Evolutionary conservation across 257 asterid genomes (phyloP).

Genomic region (Primulina huaijiensis): DNA sequence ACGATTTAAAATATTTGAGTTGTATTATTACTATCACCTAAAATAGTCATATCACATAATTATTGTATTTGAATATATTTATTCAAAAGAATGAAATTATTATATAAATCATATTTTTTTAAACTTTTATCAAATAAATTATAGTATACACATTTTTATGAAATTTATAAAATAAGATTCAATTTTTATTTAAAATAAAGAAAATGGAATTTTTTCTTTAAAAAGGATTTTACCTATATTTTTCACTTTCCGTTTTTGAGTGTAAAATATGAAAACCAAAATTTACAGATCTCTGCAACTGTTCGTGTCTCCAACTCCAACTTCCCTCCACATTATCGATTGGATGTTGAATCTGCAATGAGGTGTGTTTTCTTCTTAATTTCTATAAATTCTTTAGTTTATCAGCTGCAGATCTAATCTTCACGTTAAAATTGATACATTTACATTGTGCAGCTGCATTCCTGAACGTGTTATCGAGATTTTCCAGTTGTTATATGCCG

Average conservation of each 20-base stretch:
- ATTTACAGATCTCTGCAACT: slow-evolving; percentile 22
- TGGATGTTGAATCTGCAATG: slow-evolving; percentile 23
- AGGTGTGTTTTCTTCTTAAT: slow-evolving; percentile 15
- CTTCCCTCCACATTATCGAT: slow-evolving; percentile 6
- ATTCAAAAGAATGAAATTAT: too few relatives aligned
- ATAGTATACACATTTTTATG: too few relatives aligned
- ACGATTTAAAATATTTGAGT: too few relatives aligned
- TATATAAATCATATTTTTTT: too few relatives aligned
- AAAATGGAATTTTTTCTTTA: background rate
- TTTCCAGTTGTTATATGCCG: background rate
- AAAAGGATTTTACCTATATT: too few relatives aligned
- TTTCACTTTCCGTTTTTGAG: too few relatives aligned
- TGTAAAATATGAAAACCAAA: background rate
- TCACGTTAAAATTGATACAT: background rate
- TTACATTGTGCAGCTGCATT: background rate
- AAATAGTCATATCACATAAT: too few relatives aligned
- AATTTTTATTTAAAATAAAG: slow-evolving; percentile 34
- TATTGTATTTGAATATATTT: too few relatives aligned
- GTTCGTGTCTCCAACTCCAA: slow-evolving; percentile 12
- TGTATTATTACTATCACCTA: too few relatives aligned
- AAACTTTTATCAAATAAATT: too few relatives aligned
- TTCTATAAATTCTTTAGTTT: background rate
- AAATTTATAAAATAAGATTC: slow-evolving; percentile 8
- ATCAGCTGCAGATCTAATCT: slow-evolving; percentile 10
- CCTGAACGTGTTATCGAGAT: slow-evolving; percentile 10